These are phyloP conservation scores for Didymella keratinophila DNA, from an alignment of 2,329 filamentous ascomycete species.

Conservation along the genomic window DNA sequence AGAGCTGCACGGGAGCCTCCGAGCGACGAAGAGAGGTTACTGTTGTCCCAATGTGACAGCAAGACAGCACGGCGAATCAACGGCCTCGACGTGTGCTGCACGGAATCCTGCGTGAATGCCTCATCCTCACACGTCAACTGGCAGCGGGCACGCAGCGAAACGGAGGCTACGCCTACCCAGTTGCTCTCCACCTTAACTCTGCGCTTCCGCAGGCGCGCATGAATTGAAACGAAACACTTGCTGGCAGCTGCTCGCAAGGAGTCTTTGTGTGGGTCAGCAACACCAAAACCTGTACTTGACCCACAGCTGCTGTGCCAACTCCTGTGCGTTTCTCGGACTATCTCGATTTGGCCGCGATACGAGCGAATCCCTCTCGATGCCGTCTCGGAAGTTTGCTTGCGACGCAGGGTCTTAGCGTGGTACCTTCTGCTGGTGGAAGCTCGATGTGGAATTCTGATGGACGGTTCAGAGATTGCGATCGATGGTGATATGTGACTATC, in stretches of 20 bases:
- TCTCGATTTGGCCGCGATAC: slow-evolving; percentile 10
- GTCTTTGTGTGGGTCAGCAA: not conserved
- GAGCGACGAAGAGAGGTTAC: not conserved
- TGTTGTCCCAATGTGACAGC: not conserved
- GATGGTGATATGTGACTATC: slow-evolving; percentile 6
- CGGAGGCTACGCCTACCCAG: not conserved
- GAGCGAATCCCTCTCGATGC: slow-evolving; percentile 1
- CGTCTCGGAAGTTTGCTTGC: slow-evolving; percentile 4
- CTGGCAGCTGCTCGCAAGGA: slow-evolving; percentile 2
- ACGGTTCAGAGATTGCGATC: slow-evolving; percentile 13
- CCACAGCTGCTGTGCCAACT: slow-evolving; percentile 7
- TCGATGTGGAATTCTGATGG: slow-evolving; percentile 3
- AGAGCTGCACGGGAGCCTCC: not conserved
- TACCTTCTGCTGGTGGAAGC: not conserved
- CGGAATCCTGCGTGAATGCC: not conserved
- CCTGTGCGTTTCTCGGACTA: not conserved
- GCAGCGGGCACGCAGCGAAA: slow-evolving; percentile 6
- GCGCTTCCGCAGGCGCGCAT: not conserved
- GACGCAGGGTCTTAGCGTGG: slow-evolving; percentile 11
- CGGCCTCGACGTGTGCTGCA: not conserved
- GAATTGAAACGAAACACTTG: slow-evolving; percentile 2
- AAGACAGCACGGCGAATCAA: slow-evolving; percentile 5
- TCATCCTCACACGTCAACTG: slow-evolving; percentile 11
- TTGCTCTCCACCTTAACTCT: not conserved
- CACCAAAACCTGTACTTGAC: not conserved